Evolutionary conservation across 176 grass and related monocot genomes (phyloP).

Genomic region (Echinochloa phyllopogon): DNA sequence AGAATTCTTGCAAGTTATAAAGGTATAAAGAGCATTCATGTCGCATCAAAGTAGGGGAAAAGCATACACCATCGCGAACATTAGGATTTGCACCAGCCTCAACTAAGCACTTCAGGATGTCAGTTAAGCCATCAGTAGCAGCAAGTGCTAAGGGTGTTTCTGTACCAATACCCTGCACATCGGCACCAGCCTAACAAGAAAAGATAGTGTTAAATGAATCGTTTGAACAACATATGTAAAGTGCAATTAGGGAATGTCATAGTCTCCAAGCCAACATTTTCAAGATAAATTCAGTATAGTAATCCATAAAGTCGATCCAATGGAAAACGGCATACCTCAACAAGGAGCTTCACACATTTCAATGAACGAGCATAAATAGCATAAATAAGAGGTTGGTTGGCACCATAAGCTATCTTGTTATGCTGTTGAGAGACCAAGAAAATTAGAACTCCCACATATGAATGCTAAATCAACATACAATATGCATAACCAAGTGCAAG

Average conservation of each 20-base stretch:
- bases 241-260: neutral
- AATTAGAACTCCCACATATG: neutral
- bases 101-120: constrained; percentile 43
- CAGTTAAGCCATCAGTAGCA: constrained; percentile 30
- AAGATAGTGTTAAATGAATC: constrained; percentile 17
- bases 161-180: constrained; percentile 41
- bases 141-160: constrained; percentile 22
- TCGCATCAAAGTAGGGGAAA: neutral
- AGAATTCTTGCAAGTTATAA: neutral
- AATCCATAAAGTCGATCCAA: neutral
- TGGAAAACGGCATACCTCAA: constrained; percentile 14
- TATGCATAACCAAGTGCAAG: neutral
- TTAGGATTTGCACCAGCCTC: constrained; percentile 45
- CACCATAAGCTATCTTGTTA: constrained; percentile 23
- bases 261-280: no score
- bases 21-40: neutral
- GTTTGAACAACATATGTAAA: neutral
- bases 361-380: constrained; percentile 8
- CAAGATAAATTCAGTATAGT: neutral
- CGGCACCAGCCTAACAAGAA: constrained; percentile 48
- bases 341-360: constrained; percentile 32
- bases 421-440: constrained; percentile 16
- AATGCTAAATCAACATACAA: neutral
- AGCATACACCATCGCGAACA: constrained; percentile 38
- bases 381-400: constrained; percentile 21